These are phyloP conservation scores for Mycena amicta DNA, from an alignment of 768 basidiomycete species.

Conservation along the genomic window DNA sequence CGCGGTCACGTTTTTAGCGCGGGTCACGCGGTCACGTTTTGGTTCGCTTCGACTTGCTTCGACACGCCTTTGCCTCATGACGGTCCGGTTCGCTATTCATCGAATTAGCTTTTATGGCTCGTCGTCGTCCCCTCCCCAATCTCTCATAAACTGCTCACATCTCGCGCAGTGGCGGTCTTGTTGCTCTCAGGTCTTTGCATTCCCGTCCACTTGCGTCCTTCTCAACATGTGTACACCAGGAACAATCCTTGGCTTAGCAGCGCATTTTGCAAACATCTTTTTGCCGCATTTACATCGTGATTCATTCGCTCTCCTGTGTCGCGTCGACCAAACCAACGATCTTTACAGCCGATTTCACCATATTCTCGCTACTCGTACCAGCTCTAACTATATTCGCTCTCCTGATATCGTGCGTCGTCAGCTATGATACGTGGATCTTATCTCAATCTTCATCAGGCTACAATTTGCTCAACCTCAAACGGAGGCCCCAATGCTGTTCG, in stretches of 20 bases:
- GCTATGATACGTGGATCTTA: not conserved
- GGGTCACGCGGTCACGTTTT: not conserved
- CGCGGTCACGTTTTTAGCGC: not conserved
- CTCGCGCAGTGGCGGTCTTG: constrained; percentile 42
- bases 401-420: constrained; percentile 52
- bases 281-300: constrained; percentile 65
- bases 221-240: constrained; percentile 29
- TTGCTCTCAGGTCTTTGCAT: constrained; percentile 41
- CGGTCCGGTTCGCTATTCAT: constrained; percentile 60
- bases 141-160: not conserved
- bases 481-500: constrained; percentile 57
- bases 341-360: constrained; percentile 67
- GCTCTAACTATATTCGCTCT: constrained; percentile 67
- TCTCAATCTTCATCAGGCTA: constrained; percentile 42
- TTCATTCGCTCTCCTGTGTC: constrained; percentile 4
- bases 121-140: not conserved
- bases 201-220: not conserved
- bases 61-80: constrained; percentile 45
- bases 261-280: constrained; percentile 68
- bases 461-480: constrained; percentile 71
- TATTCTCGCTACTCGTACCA: constrained; percentile 68
- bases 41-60: constrained; percentile 4
- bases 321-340: constrained; percentile 2
- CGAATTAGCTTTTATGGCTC: constrained; percentile 37
- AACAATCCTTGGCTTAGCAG: constrained; percentile 67